phyloP scores from a whole-genome alignment of 352 stramenopile genomes.

The Phytophthora pluvialis region DNA sequence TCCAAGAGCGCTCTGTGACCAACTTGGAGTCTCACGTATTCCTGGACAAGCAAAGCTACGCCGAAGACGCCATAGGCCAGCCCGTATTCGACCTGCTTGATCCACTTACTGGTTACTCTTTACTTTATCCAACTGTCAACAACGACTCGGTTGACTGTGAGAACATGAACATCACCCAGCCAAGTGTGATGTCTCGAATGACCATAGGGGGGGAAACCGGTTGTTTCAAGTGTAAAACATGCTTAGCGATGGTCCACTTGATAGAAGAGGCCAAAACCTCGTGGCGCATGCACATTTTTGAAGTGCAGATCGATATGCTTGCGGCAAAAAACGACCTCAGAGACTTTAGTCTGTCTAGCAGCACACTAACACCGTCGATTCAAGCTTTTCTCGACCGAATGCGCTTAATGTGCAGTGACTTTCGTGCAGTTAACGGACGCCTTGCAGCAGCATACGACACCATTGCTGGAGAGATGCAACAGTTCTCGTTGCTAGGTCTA shows the following conservation, averaged over 20 bases:
- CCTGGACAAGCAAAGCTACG: conserved; percentile 51
- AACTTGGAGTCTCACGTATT: conserved; percentile 53
- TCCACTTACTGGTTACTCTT: conserved; percentile 42
- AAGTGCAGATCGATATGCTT: conserved; percentile 64
- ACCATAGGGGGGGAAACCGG: conserved; percentile 54
- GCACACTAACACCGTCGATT: conserved; percentile 39
- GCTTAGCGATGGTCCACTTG: conserved; percentile 41
- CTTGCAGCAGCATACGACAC: conserved; percentile 36
- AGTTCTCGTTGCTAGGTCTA: conserved; percentile 39
- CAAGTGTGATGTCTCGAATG: conserved; percentile 58
- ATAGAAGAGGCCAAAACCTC: conserved; percentile 39
- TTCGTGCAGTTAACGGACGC: conserved; percentile 11
- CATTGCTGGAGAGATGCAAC: conserved; percentile 36
- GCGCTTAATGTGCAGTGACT: conserved; percentile 31
- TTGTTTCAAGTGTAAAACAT: conserved; percentile 74
- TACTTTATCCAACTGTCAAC: conserved; percentile 54
- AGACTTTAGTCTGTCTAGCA: conserved; percentile 34
- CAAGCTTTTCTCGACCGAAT: conserved; percentile 38
- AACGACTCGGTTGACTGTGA: conserved; percentile 43
- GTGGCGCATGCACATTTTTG: conserved; percentile 55
- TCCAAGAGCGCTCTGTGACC: conserved; percentile 33
- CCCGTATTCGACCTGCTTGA: conserved; percentile 53
- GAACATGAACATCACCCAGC: conserved; percentile 50
- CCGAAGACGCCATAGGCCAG: conserved; percentile 37
- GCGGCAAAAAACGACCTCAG: conserved; percentile 49